Evolutionary conservation across 768 basidiomycete species (phyloP).

Genomic region (Clavulina sp.): DNA sequence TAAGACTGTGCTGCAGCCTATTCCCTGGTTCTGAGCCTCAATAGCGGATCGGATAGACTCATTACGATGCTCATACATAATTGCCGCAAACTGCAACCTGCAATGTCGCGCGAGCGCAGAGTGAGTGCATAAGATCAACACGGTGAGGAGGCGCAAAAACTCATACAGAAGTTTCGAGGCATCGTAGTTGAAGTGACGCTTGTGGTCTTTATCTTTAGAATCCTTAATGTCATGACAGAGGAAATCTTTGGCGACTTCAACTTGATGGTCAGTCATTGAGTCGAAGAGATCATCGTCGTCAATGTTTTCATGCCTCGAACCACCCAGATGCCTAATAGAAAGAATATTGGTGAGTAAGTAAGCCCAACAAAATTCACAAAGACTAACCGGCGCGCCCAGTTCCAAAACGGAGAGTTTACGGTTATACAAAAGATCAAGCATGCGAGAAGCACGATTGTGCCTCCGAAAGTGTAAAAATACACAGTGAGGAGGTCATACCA

Average conservation of each 20-base stretch:
- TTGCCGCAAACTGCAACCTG: conserved; percentile 8
- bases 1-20: too few species aligned
- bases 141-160: neutral
- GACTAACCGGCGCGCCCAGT: too few species aligned
- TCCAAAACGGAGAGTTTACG: too few species aligned
- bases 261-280: conserved; percentile 1
- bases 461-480: neutral
- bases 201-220: conserved; percentile 1
- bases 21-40: too few species aligned
- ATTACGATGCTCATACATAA: conserved; percentile 8
- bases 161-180: conserved; percentile 9
- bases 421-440: too few species aligned
- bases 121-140: too few species aligned
- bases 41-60: neutral
- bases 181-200: conserved; percentile 7
- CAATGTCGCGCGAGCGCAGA: too few species aligned
- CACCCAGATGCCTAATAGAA: too few species aligned
- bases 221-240: neutral
- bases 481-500: neutral
- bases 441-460: neutral
- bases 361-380: too few species aligned
- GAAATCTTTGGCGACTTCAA: conserved; percentile 1
- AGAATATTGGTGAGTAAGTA: too few species aligned
- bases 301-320: too few species aligned
- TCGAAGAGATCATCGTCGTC: too few species aligned